Evolutionary conservation across 108 stramenopile genomes (phyloP), one percentile per base, ranked within the genome.

Genomic region (Nitzschia putrida): DNA sequence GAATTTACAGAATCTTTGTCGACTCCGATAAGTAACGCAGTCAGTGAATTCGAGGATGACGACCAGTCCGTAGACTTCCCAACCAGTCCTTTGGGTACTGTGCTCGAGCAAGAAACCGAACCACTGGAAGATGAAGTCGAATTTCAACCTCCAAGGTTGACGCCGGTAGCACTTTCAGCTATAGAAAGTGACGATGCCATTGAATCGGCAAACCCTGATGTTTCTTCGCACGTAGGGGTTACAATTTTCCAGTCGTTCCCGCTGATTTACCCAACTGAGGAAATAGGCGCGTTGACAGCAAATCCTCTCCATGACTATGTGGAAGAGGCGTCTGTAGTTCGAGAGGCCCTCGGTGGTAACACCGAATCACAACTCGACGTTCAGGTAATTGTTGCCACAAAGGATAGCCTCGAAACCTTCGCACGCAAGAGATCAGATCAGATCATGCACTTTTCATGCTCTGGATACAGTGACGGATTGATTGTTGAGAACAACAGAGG

Each of bases 401-500:
- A 64, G 44, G 60, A 84, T 16, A n/a, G 52, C 26, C 76, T 88
- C 37, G 65, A 71, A 11, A 23, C 72, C 11, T 57, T 60, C 1
- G 39, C 87, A 16, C 64, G 83, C 16, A 21, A 66, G 37, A 66
- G 40, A 14, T 25, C 67, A 37, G 45, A 41, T 21, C 58, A 42
- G 0, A 45, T 75, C 0, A 24, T 88, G 10, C 87, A 88, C 53
- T 79, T 83, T 80, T 80, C 73, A 8, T 87, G 87, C 38, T 76
- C 82, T 64, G 87, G 90, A 24, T 77, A 72, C 26, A 61, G 58
- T 11, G 54, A 84, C 40, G 53, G 60, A 23, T 49, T 88, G 37
- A 61, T 73, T 24, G 79, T 91, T 34, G 90, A 88, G 64, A 80
- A 87, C 71, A 85, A 81, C 6, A 58, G 47, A 53, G 81, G 84